Evolutionary conservation across 2,329 filamentous ascomycete genomes (phyloP).

Genomic region (Amylocarpus encephaloides): DNA sequence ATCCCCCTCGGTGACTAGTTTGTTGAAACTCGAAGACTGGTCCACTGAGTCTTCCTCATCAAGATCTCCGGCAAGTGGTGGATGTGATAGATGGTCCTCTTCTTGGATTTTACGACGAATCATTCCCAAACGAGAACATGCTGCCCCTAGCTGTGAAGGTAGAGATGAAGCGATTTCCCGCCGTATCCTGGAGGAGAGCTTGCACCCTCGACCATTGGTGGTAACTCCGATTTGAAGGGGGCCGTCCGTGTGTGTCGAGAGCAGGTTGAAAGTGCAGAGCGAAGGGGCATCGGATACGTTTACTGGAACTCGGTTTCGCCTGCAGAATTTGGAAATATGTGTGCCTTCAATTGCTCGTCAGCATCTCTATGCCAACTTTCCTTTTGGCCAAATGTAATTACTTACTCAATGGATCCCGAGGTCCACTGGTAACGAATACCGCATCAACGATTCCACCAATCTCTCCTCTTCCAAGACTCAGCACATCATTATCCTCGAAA

Average conservation of each 20-base stretch:
- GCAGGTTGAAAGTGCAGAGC: constrained; percentile 82
- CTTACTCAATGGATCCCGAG: constrained; percentile 40
- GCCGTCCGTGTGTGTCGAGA: constrained; percentile 84
- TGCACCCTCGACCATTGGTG: constrained; percentile 91
- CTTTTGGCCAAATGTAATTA: neutral
- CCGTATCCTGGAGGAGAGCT: constrained; percentile 81
- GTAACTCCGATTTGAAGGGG: constrained; percentile 93
- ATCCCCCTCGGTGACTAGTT: constrained; percentile 68
- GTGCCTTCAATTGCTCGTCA: constrained; percentile 38
- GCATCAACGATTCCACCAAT: constrained; percentile 76
- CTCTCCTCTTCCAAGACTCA: constrained; percentile 70
- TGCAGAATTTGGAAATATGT: constrained; percentile 69
- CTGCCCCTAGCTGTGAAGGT: constrained; percentile 66
- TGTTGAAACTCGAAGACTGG: constrained; percentile 80
- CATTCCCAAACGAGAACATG: constrained; percentile 71
- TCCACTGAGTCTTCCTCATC: constrained; percentile 56
- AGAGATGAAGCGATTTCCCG: constrained; percentile 79
- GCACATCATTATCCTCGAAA: constrained; percentile 68
- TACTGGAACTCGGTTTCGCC: constrained; percentile 75
- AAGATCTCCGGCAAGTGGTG: constrained; percentile 29
- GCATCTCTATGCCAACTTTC: neutral
- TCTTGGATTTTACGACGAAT: constrained; percentile 66
- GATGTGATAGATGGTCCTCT: constrained; percentile 52
- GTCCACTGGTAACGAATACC: constrained; percentile 73
- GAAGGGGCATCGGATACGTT: constrained; percentile 85